A percentile compares a stretch with the other conserved stretches of the same genome.
Evolutionary conservation across 257 asterid genomes (phyloP).

Genomic region (Capsicum pubescens): DNA sequence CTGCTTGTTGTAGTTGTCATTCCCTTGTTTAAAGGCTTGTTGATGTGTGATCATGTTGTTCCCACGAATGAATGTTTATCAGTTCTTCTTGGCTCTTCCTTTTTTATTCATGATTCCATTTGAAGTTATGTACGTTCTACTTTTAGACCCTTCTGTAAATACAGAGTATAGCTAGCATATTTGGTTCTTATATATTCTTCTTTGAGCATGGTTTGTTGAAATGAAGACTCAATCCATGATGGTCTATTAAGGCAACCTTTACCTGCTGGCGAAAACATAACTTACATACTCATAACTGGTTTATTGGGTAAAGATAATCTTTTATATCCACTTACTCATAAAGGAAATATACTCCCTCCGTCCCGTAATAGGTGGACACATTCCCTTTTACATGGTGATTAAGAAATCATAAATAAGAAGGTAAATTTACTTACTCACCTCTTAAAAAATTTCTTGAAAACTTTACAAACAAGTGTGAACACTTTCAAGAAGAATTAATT

Average conservation of each 20-base stretch:
- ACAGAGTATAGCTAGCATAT: neutral
- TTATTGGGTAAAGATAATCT: neutral
- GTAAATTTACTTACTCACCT: too few species aligned
- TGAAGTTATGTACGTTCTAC: neutral
- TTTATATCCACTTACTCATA: neutral
- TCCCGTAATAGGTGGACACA: too few species aligned
- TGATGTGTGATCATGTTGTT: neutral
- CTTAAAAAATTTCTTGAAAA: too few species aligned
- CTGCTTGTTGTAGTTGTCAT: constrained; percentile 6
- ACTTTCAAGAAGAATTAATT: too few species aligned
- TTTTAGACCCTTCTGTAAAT: neutral
- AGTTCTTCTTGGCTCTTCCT: neutral
- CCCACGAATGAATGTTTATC: neutral
- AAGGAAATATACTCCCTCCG: neutral
- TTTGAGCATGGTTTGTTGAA: constrained; percentile 1
- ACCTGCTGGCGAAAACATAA: neutral
- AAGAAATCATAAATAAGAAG: too few species aligned
- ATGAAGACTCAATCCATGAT: neutral
- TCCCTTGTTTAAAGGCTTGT: neutral
- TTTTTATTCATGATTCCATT: neutral
- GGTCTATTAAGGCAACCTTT: neutral
- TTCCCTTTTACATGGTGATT: too few species aligned
- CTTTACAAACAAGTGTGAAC: too few species aligned
- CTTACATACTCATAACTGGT: neutral
- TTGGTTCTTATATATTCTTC: neutral